phyloP scores from a whole-genome alignment of 495 filamentous ascomycete species.

The Penicillium angulare region DNA sequence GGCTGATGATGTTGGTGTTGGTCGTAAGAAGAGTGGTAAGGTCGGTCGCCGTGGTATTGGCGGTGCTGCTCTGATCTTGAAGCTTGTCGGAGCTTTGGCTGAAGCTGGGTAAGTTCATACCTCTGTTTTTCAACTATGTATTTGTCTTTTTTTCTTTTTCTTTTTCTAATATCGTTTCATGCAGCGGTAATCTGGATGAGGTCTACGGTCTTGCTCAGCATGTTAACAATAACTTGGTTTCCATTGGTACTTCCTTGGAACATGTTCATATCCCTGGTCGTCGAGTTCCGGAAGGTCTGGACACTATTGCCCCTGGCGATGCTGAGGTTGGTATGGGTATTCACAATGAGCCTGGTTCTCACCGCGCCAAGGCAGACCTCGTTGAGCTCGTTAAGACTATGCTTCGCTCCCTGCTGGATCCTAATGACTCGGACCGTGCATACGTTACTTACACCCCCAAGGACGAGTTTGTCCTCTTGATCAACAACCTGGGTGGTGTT shows the following conservation, averaged over 20 bases:
- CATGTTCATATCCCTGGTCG: slow-evolving; percentile 94
- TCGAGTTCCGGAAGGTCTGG: slow-evolving; percentile 40
- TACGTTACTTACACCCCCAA: slow-evolving; percentile 66
- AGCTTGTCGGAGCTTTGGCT: slow-evolving; percentile 85
- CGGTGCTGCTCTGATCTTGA: slow-evolving; percentile 84
- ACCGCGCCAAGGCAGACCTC: slow-evolving; percentile 64
- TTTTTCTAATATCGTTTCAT: neutral
- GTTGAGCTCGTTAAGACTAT: slow-evolving; percentile 72
- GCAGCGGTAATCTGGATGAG: slow-evolving; percentile 56
- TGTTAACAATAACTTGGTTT: slow-evolving; percentile 73
- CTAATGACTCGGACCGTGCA: slow-evolving; percentile 73
- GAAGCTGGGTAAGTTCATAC: slow-evolving; percentile 56
- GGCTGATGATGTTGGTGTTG: slow-evolving; percentile 94
- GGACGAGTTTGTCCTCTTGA: slow-evolving; percentile 69
- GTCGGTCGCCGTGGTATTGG: slow-evolving; percentile 90
- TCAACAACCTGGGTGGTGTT: slow-evolving; percentile 95
- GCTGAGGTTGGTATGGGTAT: slow-evolving; percentile 98
- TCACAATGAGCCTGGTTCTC: slow-evolving; percentile 91
- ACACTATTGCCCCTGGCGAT: slow-evolving; percentile 62
- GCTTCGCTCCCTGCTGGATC: slow-evolving; percentile 78
- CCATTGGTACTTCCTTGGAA: slow-evolving; percentile 79
- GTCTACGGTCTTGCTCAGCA: slow-evolving; percentile 69
- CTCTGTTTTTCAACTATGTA: neutral
- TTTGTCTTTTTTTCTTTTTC: neutral
- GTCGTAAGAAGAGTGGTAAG: slow-evolving; percentile 76